Percentiles rank a stretch among this genome's conserved stretches.
Conservation (phyloP, 345 rosid genomes). For the Lagerstroemia speciosa region DNA sequence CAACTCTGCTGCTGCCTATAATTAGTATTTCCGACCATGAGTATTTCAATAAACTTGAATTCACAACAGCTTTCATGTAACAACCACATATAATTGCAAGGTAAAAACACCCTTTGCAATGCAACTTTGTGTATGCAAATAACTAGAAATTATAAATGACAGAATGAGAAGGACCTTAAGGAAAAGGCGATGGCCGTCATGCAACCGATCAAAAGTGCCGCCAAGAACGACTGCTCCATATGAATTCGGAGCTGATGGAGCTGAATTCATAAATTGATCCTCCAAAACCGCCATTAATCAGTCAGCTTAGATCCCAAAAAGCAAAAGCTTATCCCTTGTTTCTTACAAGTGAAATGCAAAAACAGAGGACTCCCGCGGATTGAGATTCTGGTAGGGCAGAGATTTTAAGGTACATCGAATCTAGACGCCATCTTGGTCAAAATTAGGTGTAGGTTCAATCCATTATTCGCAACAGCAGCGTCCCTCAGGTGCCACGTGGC, state of each 20-base stretch:
- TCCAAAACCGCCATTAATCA: constrained; percentile 5
- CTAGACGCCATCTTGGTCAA: neutral
- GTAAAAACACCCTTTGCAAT: neutral
- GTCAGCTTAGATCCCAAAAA: too few relatives aligned
- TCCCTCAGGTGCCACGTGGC: neutral
- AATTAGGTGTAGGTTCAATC: neutral
- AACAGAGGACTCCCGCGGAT: too few relatives aligned
- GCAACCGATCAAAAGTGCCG: constrained; percentile 86
- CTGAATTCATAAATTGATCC: constrained; percentile 13
- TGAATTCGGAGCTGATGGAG: constrained; percentile 36
- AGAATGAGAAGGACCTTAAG: constrained; percentile 43
- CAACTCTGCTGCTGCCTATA: constrained; percentile 59
- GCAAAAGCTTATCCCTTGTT: neutral
- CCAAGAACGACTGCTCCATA: constrained; percentile 77
- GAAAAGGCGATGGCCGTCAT: constrained; percentile 84
- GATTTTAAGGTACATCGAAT: constrained; percentile 7
- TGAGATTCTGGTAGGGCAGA: neutral
- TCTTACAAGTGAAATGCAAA: neutral
- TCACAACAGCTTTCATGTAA: neutral
- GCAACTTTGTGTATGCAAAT: neutral
- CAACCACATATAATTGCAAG: neutral
- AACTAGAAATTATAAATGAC: neutral
- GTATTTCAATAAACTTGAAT: neutral
- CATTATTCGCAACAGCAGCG: neutral
- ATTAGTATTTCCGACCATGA: neutral